Evolutionary conservation across 2,329 filamentous ascomycete genomes (phyloP), one percentile per base, ranked within the genome.

Genomic region (Colletotrichum incanum): DNA sequence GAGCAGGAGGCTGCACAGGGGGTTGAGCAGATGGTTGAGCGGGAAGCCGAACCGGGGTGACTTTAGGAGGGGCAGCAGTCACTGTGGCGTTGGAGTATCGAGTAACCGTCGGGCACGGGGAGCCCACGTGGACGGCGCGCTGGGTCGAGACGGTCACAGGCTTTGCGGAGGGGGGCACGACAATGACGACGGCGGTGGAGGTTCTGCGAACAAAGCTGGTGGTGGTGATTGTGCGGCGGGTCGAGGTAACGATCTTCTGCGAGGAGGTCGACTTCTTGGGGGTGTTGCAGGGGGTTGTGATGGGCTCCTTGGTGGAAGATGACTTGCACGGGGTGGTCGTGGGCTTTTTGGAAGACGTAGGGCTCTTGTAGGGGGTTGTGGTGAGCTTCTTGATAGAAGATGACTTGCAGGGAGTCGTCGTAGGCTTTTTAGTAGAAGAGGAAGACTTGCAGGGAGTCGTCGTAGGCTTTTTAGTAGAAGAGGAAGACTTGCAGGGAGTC

Each of bases 141-240:
- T 43, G 26, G 41, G 55, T 41, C 50, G 65, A 31, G 47, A 65
- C 23, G 43, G 56, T 31, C n/a, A 2, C 64, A 9, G 43, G 50
- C 14, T 20, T 20, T 5, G 54, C 37, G 26, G 39, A 34, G 26
- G 50, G 26, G 16, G 37, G 49, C 7, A 31, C 16, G 12, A 39
- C 31, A 28, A 56, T n/a, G n/a, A 34, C 18, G 23, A 37, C 49
- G 26, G 39, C 26, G 20, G 52, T 64, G 26, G 62, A 45, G 63
- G 54, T 67, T 12, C 45, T 45, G 26, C n/a, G 37, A 39, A 31
- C 41, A 47, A 52, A 26, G 28, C 47, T 34, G n/a, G 60, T 69
- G 34, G 63, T 73, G 54, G 45, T 64, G 71, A 41, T 74, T n/a
- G 50, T 37, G 43, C 18, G 56, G 26, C 23, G 69, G 50, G 43